A percentile compares a stretch with the other conserved stretches of the same genome.
phyloP scores from a whole-genome alignment of 2,329 filamentous ascomycete genomes.

The Neonectria punicea region DNA sequence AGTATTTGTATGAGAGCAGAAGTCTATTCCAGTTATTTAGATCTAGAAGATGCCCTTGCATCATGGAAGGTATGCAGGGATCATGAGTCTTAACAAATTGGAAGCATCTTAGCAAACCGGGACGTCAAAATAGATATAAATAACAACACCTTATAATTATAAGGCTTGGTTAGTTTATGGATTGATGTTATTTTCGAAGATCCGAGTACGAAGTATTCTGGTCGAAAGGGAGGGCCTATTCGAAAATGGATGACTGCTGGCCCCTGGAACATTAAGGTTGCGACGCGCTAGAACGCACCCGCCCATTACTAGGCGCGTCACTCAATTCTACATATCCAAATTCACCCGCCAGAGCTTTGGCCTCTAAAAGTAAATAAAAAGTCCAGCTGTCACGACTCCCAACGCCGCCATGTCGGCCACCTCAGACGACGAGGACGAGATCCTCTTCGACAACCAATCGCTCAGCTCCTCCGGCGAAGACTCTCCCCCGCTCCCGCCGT shows the following conservation, averaged over 20 bases:
- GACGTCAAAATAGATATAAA: background rate
- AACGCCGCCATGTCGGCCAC: constrained; percentile 46
- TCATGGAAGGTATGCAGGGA: background rate
- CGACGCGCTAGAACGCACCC: constrained; percentile 22
- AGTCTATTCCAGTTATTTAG: too few species aligned
- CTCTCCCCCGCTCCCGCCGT: constrained; percentile 56
- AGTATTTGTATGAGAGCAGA: background rate
- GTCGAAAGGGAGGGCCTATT: background rate
- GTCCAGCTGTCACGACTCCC: background rate
- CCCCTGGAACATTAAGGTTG: background rate
- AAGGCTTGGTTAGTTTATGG: background rate
- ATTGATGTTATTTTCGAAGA: background rate
- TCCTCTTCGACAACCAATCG: constrained; percentile 48
- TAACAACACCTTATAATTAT: background rate
- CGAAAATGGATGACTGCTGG: background rate
- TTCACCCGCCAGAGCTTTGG: constrained; percentile 18
- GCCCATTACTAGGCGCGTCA: constrained; percentile 14
- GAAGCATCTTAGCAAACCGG: background rate
- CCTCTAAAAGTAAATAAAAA: background rate
- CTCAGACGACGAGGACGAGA: constrained; percentile 52
- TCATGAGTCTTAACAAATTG: background rate
- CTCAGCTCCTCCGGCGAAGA: constrained; percentile 49
- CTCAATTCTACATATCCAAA: constrained; percentile 22
- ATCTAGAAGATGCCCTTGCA: too few species aligned
- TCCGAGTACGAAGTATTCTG: background rate